Percentiles rank a stretch among this genome's conserved stretches.
Conservation (phyloP, 1,139 yeast genomes). For the Diutina siamensis region DNA sequence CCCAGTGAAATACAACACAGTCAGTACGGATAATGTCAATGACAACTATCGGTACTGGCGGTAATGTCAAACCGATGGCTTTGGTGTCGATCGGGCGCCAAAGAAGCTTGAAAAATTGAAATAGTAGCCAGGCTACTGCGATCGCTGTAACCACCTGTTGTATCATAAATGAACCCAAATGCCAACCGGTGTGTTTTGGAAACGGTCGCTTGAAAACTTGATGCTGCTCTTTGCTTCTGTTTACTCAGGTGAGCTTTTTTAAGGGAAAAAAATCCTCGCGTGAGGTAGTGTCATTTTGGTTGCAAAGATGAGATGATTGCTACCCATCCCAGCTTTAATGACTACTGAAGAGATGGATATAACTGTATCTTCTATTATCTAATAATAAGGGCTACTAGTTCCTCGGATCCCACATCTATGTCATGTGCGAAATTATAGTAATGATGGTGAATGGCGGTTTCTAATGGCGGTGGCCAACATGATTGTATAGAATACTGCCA, state of each 20-base stretch:
- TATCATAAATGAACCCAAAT: neutral
- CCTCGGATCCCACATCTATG: too few species aligned
- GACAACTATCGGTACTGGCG: conserved; percentile 29
- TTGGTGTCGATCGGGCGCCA: neutral
- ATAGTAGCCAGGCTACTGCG: conserved; percentile 1
- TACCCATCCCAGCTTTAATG: too few species aligned
- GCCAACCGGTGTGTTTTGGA: too few species aligned
- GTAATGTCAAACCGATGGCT: conserved; percentile 20
- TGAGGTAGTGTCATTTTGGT: neutral
- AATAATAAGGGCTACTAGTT: too few species aligned
- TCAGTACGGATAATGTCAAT: conserved; percentile 23
- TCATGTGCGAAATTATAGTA: too few species aligned
- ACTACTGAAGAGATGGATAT: neutral
- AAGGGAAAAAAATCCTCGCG: neutral
- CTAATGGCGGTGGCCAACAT: neutral
- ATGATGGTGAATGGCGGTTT: neutral
- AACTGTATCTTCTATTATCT: too few species aligned
- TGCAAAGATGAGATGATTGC: too few species aligned
- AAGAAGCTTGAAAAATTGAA: neutral
- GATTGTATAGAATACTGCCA: neutral
- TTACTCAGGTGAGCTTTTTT: neutral
- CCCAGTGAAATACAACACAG: conserved; percentile 34
- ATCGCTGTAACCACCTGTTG: neutral
- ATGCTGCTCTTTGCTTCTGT: too few species aligned
- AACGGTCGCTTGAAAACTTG: too few species aligned